These are phyloP conservation scores for Sporothrix brasiliensis DNA, from an alignment of 2,329 filamentous ascomycete genomes.

Conservation along the genomic window DNA sequence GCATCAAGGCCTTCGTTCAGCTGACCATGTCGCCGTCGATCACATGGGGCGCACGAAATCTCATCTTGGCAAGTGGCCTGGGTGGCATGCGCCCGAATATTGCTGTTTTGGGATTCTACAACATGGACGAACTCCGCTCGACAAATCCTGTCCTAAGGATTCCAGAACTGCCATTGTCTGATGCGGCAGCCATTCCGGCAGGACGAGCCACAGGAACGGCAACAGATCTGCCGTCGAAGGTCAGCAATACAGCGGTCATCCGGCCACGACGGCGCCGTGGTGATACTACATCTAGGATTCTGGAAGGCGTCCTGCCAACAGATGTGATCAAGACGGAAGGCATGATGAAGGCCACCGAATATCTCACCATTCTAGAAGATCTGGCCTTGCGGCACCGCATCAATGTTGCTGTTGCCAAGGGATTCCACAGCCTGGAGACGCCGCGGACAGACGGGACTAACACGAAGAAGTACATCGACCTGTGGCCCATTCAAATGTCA, in stretches of 20 bases:
- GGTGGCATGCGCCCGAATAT: slow-evolving; percentile 91
- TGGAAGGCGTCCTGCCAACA: slow-evolving; percentile 66
- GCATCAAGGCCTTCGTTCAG: slow-evolving; percentile 88
- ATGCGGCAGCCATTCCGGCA: not conserved
- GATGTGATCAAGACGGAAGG: slow-evolving; percentile 69
- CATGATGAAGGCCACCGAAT: slow-evolving; percentile 70
- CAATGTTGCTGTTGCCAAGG: slow-evolving; percentile 82
- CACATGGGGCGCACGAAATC: slow-evolving; percentile 82
- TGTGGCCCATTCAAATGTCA: slow-evolving; percentile 95
- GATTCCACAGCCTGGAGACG: slow-evolving; percentile 75
- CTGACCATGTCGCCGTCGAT: slow-evolving; percentile 79
- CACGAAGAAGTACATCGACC: slow-evolving; percentile 76
- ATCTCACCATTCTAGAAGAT: slow-evolving; percentile 82
- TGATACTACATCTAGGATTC: slow-evolving; percentile 58
- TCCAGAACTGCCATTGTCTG: slow-evolving; percentile 48
- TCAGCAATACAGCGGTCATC: not conserved
- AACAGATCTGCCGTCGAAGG: not conserved
- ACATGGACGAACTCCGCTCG: slow-evolving; percentile 72
- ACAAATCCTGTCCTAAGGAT: slow-evolving; percentile 61
- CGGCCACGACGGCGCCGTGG: slow-evolving; percentile 48
- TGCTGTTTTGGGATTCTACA: slow-evolving; percentile 77
- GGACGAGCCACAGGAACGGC: not conserved
- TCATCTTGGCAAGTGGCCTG: slow-evolving; percentile 77
- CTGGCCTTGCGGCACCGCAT: slow-evolving; percentile 75
- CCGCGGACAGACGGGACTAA: slow-evolving; percentile 65